These are phyloP conservation scores for Naganishia sp. DNA, from an alignment of 1,284 basidiomycete genomes.

Conservation along the genomic window DNA sequence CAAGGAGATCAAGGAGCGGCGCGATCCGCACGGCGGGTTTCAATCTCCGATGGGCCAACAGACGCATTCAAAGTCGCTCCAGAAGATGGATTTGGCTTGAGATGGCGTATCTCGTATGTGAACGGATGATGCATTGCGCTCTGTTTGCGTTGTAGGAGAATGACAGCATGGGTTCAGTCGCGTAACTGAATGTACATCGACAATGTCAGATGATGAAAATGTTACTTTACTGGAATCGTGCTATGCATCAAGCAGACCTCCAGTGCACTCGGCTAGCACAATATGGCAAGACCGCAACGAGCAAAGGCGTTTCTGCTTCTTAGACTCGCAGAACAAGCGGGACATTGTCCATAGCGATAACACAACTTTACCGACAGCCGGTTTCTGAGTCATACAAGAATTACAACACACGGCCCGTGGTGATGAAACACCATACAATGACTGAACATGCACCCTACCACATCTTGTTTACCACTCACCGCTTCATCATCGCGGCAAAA, in stretches of 20 bases:
- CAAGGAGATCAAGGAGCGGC: constrained; percentile 8
- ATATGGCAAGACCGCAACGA: too few relatives aligned
- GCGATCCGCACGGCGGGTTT: constrained; percentile 9
- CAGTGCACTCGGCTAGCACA: too few relatives aligned
- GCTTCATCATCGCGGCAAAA: constrained; percentile 23
- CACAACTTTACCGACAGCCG: neutral
- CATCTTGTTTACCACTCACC: neutral
- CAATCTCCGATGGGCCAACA: constrained; percentile 17
- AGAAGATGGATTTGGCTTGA: too few relatives aligned
- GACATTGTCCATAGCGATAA: neutral
- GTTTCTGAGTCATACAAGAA: neutral
- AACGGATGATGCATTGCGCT: too few relatives aligned
- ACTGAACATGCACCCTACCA: neutral
- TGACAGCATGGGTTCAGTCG: too few relatives aligned
- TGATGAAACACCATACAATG: neutral
- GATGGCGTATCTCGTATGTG: too few relatives aligned
- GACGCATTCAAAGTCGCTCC: constrained; percentile 9
- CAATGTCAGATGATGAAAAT: too few relatives aligned
- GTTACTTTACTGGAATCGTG: too few relatives aligned
- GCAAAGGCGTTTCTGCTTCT: too few relatives aligned
- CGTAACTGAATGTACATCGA: too few relatives aligned
- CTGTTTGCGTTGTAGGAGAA: too few relatives aligned
- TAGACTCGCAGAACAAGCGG: neutral
- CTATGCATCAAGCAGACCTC: too few relatives aligned
- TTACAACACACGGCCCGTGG: neutral